A percentile compares a stretch with the other conserved stretches of the same genome.
Conservation (phyloP, 2,329 filamentous ascomycete species). For the Emmonsiellopsis sp. region DNA sequence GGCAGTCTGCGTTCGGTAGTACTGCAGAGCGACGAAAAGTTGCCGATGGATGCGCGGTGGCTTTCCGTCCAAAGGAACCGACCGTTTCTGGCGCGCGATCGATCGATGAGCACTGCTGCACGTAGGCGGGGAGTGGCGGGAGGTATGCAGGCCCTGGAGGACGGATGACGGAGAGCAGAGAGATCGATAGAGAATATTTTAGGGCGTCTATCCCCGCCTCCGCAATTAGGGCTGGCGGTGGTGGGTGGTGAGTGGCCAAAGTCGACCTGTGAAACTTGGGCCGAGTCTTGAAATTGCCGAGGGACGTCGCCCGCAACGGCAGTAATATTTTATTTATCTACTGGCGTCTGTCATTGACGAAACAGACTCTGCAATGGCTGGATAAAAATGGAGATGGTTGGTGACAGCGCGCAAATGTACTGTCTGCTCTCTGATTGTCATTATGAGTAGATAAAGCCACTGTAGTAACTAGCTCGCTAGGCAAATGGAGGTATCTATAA, state of each 20-base stretch:
- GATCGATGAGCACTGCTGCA: background rate
- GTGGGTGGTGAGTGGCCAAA: background rate
- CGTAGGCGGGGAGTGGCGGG: background rate
- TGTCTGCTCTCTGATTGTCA: too few relatives aligned
- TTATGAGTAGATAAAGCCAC: too few relatives aligned
- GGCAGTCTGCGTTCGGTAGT: background rate
- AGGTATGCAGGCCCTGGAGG: background rate
- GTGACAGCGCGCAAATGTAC: too few relatives aligned
- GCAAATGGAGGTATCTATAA: too few relatives aligned
- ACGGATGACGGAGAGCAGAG: background rate
- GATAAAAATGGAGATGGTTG: too few relatives aligned
- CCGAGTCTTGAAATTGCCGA: background rate
- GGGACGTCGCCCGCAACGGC: too few relatives aligned
- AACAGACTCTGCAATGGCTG: too few relatives aligned
- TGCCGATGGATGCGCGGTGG: slow-evolving; percentile 1
- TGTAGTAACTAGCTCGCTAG: too few relatives aligned
- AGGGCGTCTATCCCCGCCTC: background rate
- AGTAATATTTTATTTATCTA: too few relatives aligned
- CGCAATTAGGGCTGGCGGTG: background rate
- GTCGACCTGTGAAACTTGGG: background rate
- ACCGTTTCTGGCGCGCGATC: background rate
- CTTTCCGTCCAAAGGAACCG: background rate
- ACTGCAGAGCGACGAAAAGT: background rate
- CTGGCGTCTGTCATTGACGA: too few relatives aligned
- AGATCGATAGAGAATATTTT: background rate